phyloP scores from a whole-genome alignment of 345 rosid species.

The Heritiera littoralis region DNA sequence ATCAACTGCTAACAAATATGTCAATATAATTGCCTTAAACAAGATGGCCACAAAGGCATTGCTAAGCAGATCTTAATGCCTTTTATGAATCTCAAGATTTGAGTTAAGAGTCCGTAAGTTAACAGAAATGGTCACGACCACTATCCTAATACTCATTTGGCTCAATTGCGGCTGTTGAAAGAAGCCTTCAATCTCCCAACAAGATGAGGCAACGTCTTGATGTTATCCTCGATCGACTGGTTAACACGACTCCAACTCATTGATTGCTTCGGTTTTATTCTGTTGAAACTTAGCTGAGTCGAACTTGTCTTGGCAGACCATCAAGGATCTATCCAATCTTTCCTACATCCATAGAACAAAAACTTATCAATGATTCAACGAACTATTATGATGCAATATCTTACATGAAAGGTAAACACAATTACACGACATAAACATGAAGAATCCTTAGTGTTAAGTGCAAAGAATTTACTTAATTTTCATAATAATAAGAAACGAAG shows the following conservation, averaged over 20 bases:
- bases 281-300: slow-evolving; percentile 73
- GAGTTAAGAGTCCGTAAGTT: background rate
- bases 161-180: slow-evolving; percentile 41
- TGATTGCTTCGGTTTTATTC: slow-evolving; percentile 47
- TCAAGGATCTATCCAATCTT: slow-evolving; percentile 72
- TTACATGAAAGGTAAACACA: background rate
- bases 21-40: background rate
- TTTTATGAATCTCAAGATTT: background rate
- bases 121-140: background rate
- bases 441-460: background rate
- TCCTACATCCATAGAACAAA: slow-evolving; percentile 50
- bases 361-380: background rate
- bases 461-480: background rate
- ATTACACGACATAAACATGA: background rate
- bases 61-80: background rate
- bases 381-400: background rate
- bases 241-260: slow-evolving; percentile 72
- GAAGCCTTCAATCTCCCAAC: slow-evolving; percentile 62
- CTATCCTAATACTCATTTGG: background rate
- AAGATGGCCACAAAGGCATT: background rate
- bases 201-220: slow-evolving; percentile 68
- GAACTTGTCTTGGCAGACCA: slow-evolving; percentile 89
- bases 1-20: background rate
- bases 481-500: background rate
- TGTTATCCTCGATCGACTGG: slow-evolving; percentile 63